phyloP scores from a whole-genome alignment of 2,329 filamentous ascomycete species.

The Sordariomycetes sp. region DNA sequence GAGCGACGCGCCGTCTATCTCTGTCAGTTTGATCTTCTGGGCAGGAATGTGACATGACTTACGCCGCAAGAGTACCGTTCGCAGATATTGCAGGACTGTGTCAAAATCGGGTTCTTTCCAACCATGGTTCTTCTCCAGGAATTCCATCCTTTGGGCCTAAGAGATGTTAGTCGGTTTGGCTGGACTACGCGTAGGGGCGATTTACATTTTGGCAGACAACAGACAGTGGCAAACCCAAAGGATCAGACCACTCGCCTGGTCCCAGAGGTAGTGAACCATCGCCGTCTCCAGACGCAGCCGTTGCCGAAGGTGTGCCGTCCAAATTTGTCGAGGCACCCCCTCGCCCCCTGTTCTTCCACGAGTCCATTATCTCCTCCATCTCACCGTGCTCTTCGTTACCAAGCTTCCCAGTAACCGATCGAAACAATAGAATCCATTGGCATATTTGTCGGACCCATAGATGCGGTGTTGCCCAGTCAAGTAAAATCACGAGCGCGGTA shows the following conservation, averaged over 20 bases:
- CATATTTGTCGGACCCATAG: conserved; percentile 82
- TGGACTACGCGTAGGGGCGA: conserved; percentile 6
- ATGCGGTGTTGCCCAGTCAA: conserved; percentile 94
- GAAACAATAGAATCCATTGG: conserved; percentile 80
- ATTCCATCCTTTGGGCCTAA: conserved; percentile 81
- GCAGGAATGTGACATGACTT: too few species aligned
- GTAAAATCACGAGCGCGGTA: conserved; percentile 79
- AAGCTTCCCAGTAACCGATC: conserved; percentile 65
- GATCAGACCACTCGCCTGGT: conserved; percentile 89
- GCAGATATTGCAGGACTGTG: conserved; percentile 84
- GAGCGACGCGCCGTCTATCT: conserved; percentile 75
- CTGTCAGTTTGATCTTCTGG: too few species aligned
- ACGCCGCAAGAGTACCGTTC: conserved; percentile 84
- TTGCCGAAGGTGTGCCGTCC: conserved; percentile 50
- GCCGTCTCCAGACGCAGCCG: conserved; percentile 43
- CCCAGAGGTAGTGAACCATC: conserved; percentile 70
- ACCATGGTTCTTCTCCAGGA: conserved; percentile 75
- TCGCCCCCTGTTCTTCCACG: conserved; percentile 69
- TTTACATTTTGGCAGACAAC: conserved; percentile 92
- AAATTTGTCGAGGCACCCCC: conserved; percentile 52
- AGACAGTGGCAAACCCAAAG: conserved; percentile 75
- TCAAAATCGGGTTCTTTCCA: conserved; percentile 98
- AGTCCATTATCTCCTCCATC: conserved; percentile 77
- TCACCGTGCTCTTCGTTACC: conserved; percentile 69
- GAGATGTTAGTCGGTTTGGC: conserved; percentile 11